A percentile compares a stretch with the other conserved stretches of the same genome.
Conservation (phyloP, 1,284 basidiomycete species). For the Fomitopsis palustris region DNA sequence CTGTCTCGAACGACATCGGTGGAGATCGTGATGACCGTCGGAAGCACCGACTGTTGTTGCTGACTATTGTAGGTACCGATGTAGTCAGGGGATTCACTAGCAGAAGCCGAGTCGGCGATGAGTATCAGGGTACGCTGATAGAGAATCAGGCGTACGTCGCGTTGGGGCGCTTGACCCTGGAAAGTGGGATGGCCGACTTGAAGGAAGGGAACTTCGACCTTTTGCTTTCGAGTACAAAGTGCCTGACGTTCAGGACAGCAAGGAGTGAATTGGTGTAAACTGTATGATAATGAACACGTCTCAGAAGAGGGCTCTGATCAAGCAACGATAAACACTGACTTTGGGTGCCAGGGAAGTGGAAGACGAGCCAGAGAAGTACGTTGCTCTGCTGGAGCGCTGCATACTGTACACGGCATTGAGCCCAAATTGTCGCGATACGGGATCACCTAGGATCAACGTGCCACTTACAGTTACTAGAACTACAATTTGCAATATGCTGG, state of each 20-base stretch:
- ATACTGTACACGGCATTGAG: neutral
- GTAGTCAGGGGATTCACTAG: neutral
- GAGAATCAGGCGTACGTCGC: neutral
- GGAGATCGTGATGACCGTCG: neutral
- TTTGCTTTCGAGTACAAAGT: slow-evolving; percentile 1
- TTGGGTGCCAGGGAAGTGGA: neutral
- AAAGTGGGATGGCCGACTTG: neutral
- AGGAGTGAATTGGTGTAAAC: neutral
- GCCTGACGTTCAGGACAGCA: slow-evolving; percentile 2
- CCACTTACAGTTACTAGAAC: neutral
- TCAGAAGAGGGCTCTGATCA: neutral
- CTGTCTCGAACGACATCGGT: neutral
- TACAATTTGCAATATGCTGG: neutral
- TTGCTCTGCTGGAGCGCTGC: neutral
- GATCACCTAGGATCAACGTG: neutral
- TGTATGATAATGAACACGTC: neutral
- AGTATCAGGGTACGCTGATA: neutral
- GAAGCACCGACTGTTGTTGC: neutral
- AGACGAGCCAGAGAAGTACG: neutral
- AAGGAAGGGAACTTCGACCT: neutral
- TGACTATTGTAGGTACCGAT: neutral
- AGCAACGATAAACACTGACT: neutral
- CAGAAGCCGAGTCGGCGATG: neutral
- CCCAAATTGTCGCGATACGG: neutral
- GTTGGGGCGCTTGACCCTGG: neutral